A percentile compares a stretch with the other conserved stretches of the same genome.
These are phyloP conservation scores for Brassica nigra DNA, from an alignment of 345 rosid genomes.

Conservation along the genomic window DNA sequence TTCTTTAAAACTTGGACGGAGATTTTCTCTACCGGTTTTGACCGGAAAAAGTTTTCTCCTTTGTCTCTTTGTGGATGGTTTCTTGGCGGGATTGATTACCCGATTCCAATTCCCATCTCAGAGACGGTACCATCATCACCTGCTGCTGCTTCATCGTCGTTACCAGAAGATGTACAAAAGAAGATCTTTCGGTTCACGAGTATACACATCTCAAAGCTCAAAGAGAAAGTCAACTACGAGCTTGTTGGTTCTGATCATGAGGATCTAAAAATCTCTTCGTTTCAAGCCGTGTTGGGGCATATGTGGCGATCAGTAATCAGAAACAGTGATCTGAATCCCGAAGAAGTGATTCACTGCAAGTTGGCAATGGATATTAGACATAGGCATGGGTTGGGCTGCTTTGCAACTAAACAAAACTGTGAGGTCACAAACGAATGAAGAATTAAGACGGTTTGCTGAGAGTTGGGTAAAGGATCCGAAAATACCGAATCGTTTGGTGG, in stretches of 20 bases:
- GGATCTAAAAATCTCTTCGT: background rate
- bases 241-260: background rate
- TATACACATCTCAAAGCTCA: background rate
- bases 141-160: background rate
- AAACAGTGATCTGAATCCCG: too few species aligned
- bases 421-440: too few species aligned
- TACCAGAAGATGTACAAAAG: background rate
- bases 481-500: too few species aligned
- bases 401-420: too few species aligned
- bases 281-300: too few species aligned
- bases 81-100: background rate
- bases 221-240: background rate
- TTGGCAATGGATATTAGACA: too few species aligned
- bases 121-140: background rate
- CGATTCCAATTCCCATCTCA: background rate
- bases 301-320: too few species aligned
- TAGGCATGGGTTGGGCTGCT: too few species aligned
- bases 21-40: background rate
- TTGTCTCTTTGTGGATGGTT: background rate
- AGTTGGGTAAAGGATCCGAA: too few species aligned
- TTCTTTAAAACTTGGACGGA: background rate
- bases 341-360: too few species aligned
- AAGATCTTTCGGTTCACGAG: background rate
- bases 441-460: too few species aligned
- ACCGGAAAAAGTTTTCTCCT: background rate